Evolutionary conservation across 2,329 filamentous ascomycete species (phyloP).

Genomic region (Arthrobotrys sphaeroides): DNA sequence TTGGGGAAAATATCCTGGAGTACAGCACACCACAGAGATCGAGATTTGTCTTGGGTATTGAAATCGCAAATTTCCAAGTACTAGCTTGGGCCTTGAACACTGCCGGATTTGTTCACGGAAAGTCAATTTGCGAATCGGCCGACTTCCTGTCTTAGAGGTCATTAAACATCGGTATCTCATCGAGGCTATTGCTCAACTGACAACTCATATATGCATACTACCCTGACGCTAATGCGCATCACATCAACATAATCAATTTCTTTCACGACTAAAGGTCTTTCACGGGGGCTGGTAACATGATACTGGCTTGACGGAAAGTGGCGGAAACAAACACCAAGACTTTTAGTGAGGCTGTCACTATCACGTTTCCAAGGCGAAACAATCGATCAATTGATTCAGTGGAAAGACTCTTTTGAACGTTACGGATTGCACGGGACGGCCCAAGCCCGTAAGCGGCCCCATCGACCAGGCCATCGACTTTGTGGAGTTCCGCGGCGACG

Average conservation of each 20-base stretch:
- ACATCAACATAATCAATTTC: conserved; percentile 20
- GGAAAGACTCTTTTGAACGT: background rate
- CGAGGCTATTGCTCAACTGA: conserved; percentile 25
- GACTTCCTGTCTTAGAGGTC: conserved; percentile 29
- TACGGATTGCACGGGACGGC: conserved; percentile 15
- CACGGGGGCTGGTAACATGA: conserved; percentile 12
- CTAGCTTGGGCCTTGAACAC: conserved; percentile 16
- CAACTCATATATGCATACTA: conserved; percentile 42
- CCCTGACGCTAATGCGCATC: conserved; percentile 52
- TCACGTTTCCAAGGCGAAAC: conserved; percentile 22
- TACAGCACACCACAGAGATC: conserved; percentile 42
- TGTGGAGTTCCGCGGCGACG: conserved; percentile 48
- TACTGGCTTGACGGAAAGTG: conserved; percentile 26
- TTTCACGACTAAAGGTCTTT: background rate
- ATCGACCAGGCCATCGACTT: conserved; percentile 3
- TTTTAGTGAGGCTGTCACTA: conserved; percentile 22
- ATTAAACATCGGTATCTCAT: conserved; percentile 20
- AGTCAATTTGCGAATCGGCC: conserved; percentile 25
- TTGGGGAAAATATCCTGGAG: conserved; percentile 17
- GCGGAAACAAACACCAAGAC: background rate
- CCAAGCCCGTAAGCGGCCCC: background rate
- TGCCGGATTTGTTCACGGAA: background rate
- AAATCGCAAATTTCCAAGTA: conserved; percentile 27
- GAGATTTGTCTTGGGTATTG: conserved; percentile 36
- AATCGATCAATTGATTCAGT: background rate